Conservation (phyloP, 148 eudicot species). For the Oxyria digyna region DNA sequence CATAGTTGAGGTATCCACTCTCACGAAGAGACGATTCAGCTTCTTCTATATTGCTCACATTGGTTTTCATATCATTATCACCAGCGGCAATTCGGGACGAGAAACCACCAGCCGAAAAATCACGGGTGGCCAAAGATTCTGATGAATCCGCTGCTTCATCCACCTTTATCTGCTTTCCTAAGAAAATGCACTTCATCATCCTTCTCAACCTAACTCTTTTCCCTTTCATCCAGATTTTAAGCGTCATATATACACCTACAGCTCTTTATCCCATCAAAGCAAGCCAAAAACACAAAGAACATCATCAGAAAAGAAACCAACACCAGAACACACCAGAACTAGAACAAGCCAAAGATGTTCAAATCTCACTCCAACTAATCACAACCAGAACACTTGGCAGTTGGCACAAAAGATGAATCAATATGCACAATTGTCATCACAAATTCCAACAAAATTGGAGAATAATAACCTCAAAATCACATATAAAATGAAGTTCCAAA, state of each 20-base stretch:
- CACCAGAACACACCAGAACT: neutral
- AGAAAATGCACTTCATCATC: constrained; percentile 71
- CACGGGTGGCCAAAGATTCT: constrained; percentile 63
- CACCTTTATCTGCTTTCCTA: constrained; percentile 45
- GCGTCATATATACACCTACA: constrained; percentile 27
- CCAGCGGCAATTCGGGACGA: constrained; percentile 34
- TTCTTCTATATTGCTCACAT: constrained; percentile 52
- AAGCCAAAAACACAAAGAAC: neutral
- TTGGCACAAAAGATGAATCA: neutral
- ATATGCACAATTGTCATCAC: neutral
- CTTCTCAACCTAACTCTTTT: constrained; percentile 24
- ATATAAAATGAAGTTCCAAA: neutral
- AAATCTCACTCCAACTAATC: neutral
- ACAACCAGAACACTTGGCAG: neutral
- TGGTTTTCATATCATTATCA: constrained; percentile 26
- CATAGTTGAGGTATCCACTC: constrained; percentile 74
- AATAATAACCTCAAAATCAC: neutral
- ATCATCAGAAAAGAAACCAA: neutral
- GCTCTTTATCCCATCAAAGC: neutral
- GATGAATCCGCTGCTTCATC: constrained; percentile 49
- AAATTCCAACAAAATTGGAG: neutral
- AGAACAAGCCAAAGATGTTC: neutral
- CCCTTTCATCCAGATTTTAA: constrained; percentile 24
- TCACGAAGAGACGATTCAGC: constrained; percentile 88
- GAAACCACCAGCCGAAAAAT: constrained; percentile 49